Evolutionary conservation across 768 basidiomycete species (phyloP).

Genomic region (Favolaschia claudopus): DNA sequence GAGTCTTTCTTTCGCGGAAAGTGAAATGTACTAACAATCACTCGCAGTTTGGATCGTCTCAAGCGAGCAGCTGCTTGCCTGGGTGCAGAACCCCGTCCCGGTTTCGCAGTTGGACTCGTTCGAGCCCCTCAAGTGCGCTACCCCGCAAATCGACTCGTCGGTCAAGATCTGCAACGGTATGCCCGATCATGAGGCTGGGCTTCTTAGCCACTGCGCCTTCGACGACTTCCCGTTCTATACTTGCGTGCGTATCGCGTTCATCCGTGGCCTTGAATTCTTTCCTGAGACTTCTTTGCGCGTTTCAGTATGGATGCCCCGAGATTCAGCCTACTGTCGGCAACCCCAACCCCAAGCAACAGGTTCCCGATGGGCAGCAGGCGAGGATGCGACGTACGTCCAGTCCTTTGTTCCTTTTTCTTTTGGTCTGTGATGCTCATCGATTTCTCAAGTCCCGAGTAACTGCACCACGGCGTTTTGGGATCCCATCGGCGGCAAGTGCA

Average conservation of each 20-base stretch:
- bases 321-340: conserved; percentile 58
- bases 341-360: conserved; percentile 71
- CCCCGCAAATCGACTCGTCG: conserved; percentile 60
- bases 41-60: conserved; percentile 79
- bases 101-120: conserved; percentile 61
- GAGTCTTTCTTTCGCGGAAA: conserved; percentile 18
- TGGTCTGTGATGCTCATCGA: background rate
- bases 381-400: conserved; percentile 62
- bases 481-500: conserved; percentile 67
- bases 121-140: conserved; percentile 65
- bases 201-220: conserved; percentile 68
- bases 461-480: conserved; percentile 85
- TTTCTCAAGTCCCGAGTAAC: conserved; percentile 62
- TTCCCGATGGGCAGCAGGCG: conserved; percentile 48
- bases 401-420: no score
- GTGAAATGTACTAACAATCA: background rate
- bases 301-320: conserved; percentile 76
- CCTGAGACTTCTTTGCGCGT: background rate
- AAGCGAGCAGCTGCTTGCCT: conserved; percentile 70
- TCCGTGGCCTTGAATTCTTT: background rate
- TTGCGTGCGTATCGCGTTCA: conserved; percentile 61
- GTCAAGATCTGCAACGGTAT: conserved; percentile 79
- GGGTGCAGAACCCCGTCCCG: conserved; percentile 75
- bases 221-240: conserved; percentile 80
- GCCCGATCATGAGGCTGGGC: conserved; percentile 66